Evolutionary conservation across 495 filamentous ascomycete species (phyloP).

Genomic region (Hyaloscypha finlandica): DNA sequence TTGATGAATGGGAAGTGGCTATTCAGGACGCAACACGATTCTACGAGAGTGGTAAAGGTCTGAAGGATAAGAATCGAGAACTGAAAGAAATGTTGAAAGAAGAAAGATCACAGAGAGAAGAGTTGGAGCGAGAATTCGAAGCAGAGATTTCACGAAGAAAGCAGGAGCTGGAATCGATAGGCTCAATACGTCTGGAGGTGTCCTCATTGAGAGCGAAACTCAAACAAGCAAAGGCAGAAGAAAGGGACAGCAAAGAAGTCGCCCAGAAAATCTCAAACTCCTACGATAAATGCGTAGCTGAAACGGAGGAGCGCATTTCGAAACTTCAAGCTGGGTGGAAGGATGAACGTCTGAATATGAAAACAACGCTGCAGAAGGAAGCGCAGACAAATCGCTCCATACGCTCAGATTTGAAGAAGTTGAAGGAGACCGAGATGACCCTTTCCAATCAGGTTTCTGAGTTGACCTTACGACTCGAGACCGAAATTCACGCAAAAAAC

Average conservation of each 20-base stretch:
- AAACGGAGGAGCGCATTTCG: background rate
- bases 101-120: background rate
- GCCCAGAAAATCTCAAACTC: background rate
- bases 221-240: background rate
- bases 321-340: background rate
- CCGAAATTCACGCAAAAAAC: background rate
- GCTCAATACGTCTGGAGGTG: background rate
- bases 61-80: background rate
- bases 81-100: slow-evolving; percentile 1
- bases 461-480: background rate
- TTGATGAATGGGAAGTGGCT: background rate
- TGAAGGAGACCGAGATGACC: background rate
- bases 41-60: background rate
- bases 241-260: background rate
- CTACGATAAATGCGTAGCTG: background rate
- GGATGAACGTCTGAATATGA: background rate
- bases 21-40: slow-evolving; percentile 1
- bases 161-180: background rate
- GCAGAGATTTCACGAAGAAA: background rate
- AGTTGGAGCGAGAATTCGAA: background rate
- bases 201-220: background rate
- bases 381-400: background rate
- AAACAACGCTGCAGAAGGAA: background rate
- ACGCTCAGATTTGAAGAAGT: background rate
- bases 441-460: background rate